Conservation (phyloP, 768 basidiomycete genomes). For the Boletus rufocinnamomeus region DNA sequence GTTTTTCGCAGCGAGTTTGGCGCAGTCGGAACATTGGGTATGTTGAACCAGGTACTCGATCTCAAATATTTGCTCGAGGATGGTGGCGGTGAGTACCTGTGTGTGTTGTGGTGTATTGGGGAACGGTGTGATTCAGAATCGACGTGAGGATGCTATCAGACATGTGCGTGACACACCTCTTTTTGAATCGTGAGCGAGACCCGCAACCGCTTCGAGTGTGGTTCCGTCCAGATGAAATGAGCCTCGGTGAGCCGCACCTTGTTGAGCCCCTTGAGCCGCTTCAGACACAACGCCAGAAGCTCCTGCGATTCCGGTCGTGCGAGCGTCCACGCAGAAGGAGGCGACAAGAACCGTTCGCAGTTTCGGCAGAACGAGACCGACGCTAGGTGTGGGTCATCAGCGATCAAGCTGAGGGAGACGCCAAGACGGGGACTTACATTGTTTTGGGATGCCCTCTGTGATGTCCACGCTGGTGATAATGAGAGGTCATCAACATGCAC, state of each 20-base stretch:
- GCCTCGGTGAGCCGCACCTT: constrained; percentile 98
- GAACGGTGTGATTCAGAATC: background rate
- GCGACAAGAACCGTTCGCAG: too few relatives aligned
- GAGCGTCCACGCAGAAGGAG: constrained; percentile 83
- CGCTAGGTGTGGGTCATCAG: constrained; percentile 45
- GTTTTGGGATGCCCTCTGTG: constrained; percentile 96
- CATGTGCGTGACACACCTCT: constrained; percentile 58
- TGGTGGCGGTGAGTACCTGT: constrained; percentile 89
- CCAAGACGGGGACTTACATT: constrained; percentile 51
- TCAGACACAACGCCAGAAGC: constrained; percentile 88
- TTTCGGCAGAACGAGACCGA: constrained; percentile 91
- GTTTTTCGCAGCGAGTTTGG: constrained; percentile 94
- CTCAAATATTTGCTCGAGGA: constrained; percentile 97
- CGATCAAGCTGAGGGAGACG: background rate
- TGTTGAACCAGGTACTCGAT: constrained; percentile 94
- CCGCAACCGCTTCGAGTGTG: constrained; percentile 90
- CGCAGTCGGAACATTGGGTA: constrained; percentile 93
- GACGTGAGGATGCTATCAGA: too few relatives aligned
- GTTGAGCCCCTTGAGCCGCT: constrained; percentile 90
- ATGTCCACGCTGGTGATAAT: constrained; percentile 74
- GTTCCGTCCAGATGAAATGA: constrained; percentile 99
- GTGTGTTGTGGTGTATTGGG: constrained; percentile 15
- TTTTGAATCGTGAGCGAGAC: constrained; percentile 98
- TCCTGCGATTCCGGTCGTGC: constrained; percentile 91
- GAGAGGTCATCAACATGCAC: background rate